These are phyloP conservation scores for Porosira glacialis DNA, from an alignment of 352 stramenopile species.

Conservation along the genomic window DNA sequence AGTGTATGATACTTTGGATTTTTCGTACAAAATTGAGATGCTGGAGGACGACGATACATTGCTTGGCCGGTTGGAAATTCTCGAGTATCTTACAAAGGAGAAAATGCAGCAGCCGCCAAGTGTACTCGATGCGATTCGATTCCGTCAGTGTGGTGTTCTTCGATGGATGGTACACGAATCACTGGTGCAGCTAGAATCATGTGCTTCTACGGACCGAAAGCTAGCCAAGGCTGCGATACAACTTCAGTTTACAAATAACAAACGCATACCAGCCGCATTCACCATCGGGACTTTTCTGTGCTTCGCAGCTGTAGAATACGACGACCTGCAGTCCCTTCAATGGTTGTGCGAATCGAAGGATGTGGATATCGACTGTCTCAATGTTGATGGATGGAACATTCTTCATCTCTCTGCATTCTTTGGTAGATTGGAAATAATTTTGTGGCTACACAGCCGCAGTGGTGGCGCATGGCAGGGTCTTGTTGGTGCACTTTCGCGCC, in stretches of 20 bases:
- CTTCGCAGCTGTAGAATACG: constrained; percentile 22
- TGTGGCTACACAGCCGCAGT: constrained; percentile 9
- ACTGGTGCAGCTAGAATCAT: constrained; percentile 1
- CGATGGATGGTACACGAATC: constrained; percentile 11
- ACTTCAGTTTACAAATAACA: constrained; percentile 7
- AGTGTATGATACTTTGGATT: background rate
- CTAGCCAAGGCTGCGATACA: constrained; percentile 1
- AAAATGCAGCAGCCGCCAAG: background rate
- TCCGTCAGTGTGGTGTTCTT: constrained; percentile 12
- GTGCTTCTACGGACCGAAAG: background rate
- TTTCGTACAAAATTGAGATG: background rate
- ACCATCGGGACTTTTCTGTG: constrained; percentile 11
- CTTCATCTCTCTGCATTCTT: constrained; percentile 18
- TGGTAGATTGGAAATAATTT: constrained; percentile 25
- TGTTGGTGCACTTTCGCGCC: constrained; percentile 5
- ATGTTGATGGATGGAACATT: constrained; percentile 15
- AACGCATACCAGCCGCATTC: constrained; percentile 3
- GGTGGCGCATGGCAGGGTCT: constrained; percentile 8
- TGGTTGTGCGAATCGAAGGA: constrained; percentile 13
- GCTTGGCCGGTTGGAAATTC: background rate
- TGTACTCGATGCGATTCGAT: background rate
- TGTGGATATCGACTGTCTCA: background rate
- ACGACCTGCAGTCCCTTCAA: constrained; percentile 29
- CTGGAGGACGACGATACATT: background rate
- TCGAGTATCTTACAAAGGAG: background rate